phyloP scores from a whole-genome alignment of 2,329 filamentous ascomycete genomes.

The Lachnellula occidentalis region DNA sequence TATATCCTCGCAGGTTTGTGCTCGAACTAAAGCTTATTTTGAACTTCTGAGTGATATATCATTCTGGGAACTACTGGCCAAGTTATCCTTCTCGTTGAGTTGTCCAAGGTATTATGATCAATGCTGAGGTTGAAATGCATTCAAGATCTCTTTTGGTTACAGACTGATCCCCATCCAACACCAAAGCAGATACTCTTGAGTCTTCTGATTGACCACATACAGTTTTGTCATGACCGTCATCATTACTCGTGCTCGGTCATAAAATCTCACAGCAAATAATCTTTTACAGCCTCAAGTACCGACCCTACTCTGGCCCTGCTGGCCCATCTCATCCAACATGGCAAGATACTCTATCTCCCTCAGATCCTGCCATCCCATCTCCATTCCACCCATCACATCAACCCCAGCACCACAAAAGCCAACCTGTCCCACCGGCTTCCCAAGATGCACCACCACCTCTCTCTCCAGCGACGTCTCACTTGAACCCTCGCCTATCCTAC shows the following conservation, averaged over 20 bases:
- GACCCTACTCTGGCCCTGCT: slow-evolving; percentile 1
- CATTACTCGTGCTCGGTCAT: not conserved
- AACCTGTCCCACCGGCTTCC: not conserved
- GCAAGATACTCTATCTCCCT: not conserved
- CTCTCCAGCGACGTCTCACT: slow-evolving; percentile 2
- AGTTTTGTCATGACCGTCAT: not conserved
- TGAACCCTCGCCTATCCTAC: not conserved
- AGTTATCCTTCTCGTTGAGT: too few relatives aligned
- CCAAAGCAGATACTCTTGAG: not conserved
- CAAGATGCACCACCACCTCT: not conserved
- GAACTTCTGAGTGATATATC: too few relatives aligned
- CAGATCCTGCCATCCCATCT: not conserved
- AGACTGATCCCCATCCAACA: not conserved
- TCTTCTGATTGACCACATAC: too few relatives aligned
- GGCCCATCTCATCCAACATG: slow-evolving; percentile 4
- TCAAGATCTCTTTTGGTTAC: not conserved
- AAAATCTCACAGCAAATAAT: not conserved
- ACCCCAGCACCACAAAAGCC: not conserved
- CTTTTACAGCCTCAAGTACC: not conserved
- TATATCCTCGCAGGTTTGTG: too few relatives aligned
- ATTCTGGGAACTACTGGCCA: too few relatives aligned
- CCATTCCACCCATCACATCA: not conserved
- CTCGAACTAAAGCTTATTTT: too few relatives aligned
- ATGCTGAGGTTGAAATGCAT: not conserved
- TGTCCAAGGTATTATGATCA: not conserved